phyloP scores from a whole-genome alignment of 495 filamentous ascomycete genomes.

The Penicillium parvum region DNA sequence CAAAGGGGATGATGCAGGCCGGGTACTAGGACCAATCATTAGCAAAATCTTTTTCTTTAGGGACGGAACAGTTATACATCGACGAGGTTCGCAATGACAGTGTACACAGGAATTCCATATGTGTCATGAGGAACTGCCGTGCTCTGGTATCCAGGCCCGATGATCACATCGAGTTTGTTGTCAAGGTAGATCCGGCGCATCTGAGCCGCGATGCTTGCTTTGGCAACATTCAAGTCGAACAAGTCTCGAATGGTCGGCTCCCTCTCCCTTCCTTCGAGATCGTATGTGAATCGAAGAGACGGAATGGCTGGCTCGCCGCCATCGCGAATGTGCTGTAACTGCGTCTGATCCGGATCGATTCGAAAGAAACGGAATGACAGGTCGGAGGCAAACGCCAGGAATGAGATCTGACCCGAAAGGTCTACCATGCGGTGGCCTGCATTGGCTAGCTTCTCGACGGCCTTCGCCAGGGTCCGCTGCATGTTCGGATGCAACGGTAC shows the following conservation, averaged over 20 bases:
- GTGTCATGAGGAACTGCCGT: conserved; percentile 16
- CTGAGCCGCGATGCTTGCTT: conserved; percentile 9
- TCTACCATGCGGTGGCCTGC: conserved; percentile 14
- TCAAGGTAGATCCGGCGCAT: conserved; percentile 15
- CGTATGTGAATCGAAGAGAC: too few relatives aligned
- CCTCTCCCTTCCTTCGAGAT: too few relatives aligned
- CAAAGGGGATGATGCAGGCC: conserved; percentile 23
- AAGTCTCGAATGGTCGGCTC: conserved; percentile 9
- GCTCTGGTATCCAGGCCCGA: conserved; percentile 17
- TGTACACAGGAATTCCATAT: conserved; percentile 6
- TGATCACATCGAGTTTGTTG: conserved; percentile 8
- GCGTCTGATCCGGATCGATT: conserved; percentile 17
- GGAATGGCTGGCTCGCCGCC: conserved; percentile 23
- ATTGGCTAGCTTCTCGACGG: background rate
- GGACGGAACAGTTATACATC: background rate
- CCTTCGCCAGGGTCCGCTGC: conserved; percentile 9
- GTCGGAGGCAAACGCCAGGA: conserved; percentile 5
- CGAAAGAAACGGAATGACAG: conserved; percentile 19
- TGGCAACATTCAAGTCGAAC: conserved; percentile 11
- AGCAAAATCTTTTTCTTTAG: background rate
- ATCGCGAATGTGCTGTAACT: conserved; percentile 16
- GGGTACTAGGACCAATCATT: conserved; percentile 20
- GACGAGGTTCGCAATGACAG: conserved; percentile 5
- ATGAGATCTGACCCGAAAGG: conserved; percentile 8
- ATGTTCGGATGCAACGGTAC: conserved; percentile 20